These are phyloP conservation scores for Pichia thaimueangensis DNA, from an alignment of 805 yeast genomes.

Conservation along the genomic window DNA sequence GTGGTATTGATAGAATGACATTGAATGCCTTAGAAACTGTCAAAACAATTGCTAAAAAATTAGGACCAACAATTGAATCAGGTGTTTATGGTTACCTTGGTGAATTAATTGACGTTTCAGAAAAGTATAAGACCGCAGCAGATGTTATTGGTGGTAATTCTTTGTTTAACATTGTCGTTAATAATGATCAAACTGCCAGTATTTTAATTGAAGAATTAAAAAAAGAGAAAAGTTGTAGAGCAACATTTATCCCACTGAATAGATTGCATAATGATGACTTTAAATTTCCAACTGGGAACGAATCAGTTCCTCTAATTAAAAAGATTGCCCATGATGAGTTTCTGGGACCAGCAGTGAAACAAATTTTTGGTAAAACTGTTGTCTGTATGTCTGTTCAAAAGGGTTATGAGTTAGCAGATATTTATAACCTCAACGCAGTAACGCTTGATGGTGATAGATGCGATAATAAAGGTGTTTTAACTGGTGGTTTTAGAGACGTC, in stretches of 20 bases:
- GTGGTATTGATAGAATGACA: slow-evolving; percentile 69
- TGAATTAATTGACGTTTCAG: slow-evolving; percentile 73
- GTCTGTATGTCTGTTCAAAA: slow-evolving; percentile 64
- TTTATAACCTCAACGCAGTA: slow-evolving; percentile 61
- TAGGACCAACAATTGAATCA: slow-evolving; percentile 39
- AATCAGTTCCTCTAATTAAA: slow-evolving; percentile 70
- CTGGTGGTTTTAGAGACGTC: slow-evolving; percentile 82
- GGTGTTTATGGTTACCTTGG: slow-evolving; percentile 82
- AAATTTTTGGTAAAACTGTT: slow-evolving; percentile 75
- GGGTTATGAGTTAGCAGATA: slow-evolving; percentile 62
- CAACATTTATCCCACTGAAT: slow-evolving; percentile 86
- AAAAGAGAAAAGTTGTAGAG: slow-evolving; percentile 69
- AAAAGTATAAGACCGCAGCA: slow-evolving; percentile 76
- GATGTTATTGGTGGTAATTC: slow-evolving; percentile 88
- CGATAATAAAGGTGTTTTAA: slow-evolving; percentile 73
- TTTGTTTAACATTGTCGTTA: slow-evolving; percentile 84
- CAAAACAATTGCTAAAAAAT: slow-evolving; percentile 48
- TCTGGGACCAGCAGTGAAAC: slow-evolving; percentile 62
- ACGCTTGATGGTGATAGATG: slow-evolving; percentile 91
- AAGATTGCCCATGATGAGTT: slow-evolving; percentile 58
- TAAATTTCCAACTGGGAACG: slow-evolving; percentile 56
- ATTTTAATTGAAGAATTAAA: slow-evolving; percentile 69
- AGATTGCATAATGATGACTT: slow-evolving; percentile 42
- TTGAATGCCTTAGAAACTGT: slow-evolving; percentile 67
- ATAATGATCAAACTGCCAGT: slow-evolving; percentile 77